Conservation (phyloP, 306 rosid genomes). For the Crotalaria pallida region DNA sequence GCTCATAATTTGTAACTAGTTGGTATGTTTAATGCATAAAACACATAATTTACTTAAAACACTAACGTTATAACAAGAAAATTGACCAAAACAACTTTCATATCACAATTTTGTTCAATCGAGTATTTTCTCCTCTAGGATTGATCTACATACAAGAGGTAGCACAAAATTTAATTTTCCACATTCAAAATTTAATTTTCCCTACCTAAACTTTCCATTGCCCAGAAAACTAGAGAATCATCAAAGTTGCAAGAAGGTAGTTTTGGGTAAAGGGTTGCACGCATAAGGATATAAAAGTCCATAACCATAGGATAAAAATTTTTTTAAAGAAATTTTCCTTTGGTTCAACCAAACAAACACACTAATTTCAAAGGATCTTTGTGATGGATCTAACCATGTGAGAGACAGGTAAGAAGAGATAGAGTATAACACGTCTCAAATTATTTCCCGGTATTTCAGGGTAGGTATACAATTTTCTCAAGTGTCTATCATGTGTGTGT, state of each 20-base stretch:
- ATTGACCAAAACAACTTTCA: too few relatives aligned
- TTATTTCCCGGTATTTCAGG: not conserved
- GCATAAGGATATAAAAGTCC: not conserved
- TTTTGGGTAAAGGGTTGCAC: constrained; percentile 2
- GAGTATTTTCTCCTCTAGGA: not conserved
- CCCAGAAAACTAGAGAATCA: not conserved
- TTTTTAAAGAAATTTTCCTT: not conserved
- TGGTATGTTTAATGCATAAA: too few relatives aligned
- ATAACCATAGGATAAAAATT: not conserved
- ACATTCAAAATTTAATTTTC: not conserved
- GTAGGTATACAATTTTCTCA: not conserved
- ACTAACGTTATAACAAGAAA: too few relatives aligned
- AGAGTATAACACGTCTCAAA: constrained; percentile 12
- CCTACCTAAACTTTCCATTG: not conserved
- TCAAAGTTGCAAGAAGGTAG: not conserved
- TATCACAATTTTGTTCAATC: not conserved
- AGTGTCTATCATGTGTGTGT: not conserved
- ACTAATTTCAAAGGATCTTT: not conserved
- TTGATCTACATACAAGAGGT: not conserved
- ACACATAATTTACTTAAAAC: too few relatives aligned
- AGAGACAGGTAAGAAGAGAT: constrained; percentile 22
- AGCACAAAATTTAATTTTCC: not conserved
- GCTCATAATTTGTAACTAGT: too few relatives aligned
- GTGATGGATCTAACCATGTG: constrained; percentile 38
- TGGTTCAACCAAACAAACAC: constrained; percentile 33